Evolutionary conservation across 75 land plant genomes (phyloP).

Genomic region (Cryptomeria japonica): DNA sequence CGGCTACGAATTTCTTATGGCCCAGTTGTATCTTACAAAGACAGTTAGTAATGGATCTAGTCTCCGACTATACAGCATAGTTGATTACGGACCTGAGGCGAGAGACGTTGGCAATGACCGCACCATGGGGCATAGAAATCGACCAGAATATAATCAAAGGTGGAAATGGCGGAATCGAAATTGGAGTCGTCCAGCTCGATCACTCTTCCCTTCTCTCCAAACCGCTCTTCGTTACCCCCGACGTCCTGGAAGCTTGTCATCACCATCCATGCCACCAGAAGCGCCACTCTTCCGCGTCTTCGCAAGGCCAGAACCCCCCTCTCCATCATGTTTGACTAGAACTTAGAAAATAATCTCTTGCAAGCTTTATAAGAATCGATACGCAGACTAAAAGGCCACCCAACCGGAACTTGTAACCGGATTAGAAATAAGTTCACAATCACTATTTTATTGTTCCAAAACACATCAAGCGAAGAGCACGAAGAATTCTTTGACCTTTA

Average conservation of each 20-base stretch:
- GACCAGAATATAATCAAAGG: slow-evolving; percentile 68
- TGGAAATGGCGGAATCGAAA: slow-evolving; percentile 75
- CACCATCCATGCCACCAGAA: neutral
- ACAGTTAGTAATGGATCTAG: neutral
- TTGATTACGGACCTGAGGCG: slow-evolving; percentile 66
- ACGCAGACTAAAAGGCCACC: too few species aligned
- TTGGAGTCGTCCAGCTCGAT: slow-evolving; percentile 77
- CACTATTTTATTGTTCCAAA: too few species aligned
- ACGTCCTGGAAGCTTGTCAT: neutral
- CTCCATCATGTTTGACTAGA: neutral
- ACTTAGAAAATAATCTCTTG: too few species aligned
- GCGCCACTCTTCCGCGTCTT: neutral
- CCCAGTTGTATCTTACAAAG: neutral
- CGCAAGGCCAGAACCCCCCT: neutral
- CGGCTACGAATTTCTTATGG: neutral
- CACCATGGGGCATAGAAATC: slow-evolving; percentile 99
- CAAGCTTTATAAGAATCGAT: too few species aligned
- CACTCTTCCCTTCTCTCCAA: slow-evolving; percentile 43
- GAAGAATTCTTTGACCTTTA: too few species aligned
- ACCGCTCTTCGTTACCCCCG: neutral
- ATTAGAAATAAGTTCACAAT: too few species aligned
- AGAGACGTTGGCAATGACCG: slow-evolving; percentile 85
- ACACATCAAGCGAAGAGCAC: too few species aligned
- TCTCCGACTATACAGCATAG: too few species aligned
- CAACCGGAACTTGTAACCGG: too few species aligned